Conservation (phyloP, 169 alveolate genomes). For the Plasmodium sp. region DNA sequence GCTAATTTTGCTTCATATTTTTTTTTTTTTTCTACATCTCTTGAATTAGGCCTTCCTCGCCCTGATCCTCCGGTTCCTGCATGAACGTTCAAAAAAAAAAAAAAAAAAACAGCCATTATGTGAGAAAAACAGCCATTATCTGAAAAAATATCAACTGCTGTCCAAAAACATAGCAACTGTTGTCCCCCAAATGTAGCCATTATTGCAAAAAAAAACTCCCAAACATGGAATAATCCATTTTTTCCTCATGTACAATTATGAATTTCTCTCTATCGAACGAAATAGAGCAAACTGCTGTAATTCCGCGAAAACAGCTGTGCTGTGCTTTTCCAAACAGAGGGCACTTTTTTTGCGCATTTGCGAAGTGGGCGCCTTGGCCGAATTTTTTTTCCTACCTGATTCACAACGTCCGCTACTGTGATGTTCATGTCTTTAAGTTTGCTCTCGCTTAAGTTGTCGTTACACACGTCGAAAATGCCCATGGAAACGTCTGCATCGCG, state of each 20-base stretch:
- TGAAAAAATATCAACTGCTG: neutral
- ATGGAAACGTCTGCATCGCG: slow-evolving; percentile 55
- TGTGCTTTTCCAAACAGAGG: neutral
- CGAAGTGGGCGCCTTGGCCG: neutral
- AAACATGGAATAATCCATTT: neutral
- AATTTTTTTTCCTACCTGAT: slow-evolving; percentile 14
- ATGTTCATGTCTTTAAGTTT: slow-evolving; percentile 56
- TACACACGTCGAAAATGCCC: slow-evolving; percentile 66
- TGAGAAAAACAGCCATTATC: neutral
- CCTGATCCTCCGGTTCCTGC: slow-evolving; percentile 22
- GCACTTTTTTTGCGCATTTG: neutral
- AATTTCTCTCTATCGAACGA: neutral
- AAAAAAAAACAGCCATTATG: slow-evolving; percentile 14
- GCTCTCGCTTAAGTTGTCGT: slow-evolving; percentile 42
- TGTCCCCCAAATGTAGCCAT: neutral
- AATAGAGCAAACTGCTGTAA: neutral
- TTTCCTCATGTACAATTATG: neutral
- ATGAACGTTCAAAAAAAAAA: slow-evolving; percentile 40
- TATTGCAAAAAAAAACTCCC: neutral
- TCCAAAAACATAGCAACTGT: neutral
- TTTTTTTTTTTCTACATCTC: slow-evolving; percentile 34
- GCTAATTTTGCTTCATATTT: neutral
- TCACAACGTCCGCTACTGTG: slow-evolving; percentile 49
- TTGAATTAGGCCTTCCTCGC: slow-evolving; percentile 31
- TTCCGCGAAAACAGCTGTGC: neutral